Evolutionary conservation across 495 filamentous ascomycete genomes (phyloP).

Genomic region (Ramalina intermedia): DNA sequence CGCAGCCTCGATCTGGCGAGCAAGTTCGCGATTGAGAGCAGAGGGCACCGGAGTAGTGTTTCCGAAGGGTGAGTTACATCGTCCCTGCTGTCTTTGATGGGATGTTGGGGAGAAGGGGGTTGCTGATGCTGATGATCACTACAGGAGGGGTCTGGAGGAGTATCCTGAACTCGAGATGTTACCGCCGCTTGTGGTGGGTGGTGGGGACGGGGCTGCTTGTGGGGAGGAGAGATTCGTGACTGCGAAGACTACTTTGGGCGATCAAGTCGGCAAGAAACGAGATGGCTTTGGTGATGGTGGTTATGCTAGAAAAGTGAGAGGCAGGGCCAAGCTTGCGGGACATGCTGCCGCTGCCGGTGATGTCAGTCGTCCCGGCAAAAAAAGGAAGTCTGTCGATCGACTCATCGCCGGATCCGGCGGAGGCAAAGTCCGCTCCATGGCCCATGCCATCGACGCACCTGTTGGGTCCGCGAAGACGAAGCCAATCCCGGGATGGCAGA

Average conservation of each 20-base stretch:
- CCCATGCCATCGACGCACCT: background rate
- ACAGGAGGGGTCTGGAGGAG: slow-evolving; percentile 1
- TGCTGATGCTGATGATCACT: background rate
- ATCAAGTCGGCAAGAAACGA: background rate
- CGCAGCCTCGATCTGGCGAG: slow-evolving; percentile 8
- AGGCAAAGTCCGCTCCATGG: background rate
- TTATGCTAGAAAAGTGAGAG: background rate
- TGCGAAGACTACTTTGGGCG: background rate
- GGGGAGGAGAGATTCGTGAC: background rate
- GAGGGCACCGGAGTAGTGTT: slow-evolving; percentile 9
- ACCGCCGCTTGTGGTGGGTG: background rate
- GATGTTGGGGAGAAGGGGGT: too few relatives aligned
- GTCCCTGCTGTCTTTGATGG: too few relatives aligned
- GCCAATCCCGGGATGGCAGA: background rate
- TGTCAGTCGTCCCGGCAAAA: background rate
- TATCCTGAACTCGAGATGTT: slow-evolving; percentile 14
- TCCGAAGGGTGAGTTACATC: slow-evolving; percentile 1
- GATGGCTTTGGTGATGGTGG: background rate
- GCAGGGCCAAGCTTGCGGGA: background rate
- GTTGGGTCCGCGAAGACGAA: too few relatives aligned
- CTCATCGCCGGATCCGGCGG: background rate
- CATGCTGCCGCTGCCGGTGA: background rate
- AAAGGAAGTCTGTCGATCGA: background rate
- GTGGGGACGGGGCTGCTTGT: background rate
- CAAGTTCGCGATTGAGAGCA: slow-evolving; percentile 5